Conservation (phyloP, 202 grass and related monocot genomes). For the Brachypodium distachyon region DNA sequence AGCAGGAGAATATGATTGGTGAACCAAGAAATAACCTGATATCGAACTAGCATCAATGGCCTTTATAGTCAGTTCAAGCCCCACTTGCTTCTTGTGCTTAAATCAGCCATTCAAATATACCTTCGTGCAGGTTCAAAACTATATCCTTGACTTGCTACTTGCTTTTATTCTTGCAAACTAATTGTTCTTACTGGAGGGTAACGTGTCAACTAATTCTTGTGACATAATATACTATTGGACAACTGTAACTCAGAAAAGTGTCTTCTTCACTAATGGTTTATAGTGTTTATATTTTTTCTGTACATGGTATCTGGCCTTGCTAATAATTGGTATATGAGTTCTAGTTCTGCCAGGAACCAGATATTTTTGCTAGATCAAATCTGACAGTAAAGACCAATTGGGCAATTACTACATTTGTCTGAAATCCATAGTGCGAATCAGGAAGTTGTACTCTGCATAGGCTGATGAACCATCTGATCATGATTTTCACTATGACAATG, state of each 20-base stretch:
- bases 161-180: not conserved
- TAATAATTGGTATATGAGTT: conserved; percentile 18
- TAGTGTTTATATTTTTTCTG: not conserved
- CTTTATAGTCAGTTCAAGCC: not conserved
- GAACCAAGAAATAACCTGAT: not conserved
- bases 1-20: not conserved
- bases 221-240: not conserved
- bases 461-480: not conserved
- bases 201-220: not conserved
- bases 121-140: not conserved
- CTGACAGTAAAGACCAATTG: not conserved
- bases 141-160: not conserved
- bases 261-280: not conserved
- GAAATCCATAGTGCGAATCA: not conserved
- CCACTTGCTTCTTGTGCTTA: not conserved
- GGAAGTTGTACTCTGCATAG: not conserved
- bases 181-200: not conserved
- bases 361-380: not conserved
- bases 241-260: not conserved
- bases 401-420: not conserved
- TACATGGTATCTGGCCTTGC: not conserved
- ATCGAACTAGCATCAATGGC: not conserved
- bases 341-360: not conserved
- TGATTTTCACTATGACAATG: not conserved
- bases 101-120: not conserved